Evolutionary conservation across 192 early-diverging fungal genomes (phyloP).

Genomic region (Globomyces pollinis-pini): DNA sequence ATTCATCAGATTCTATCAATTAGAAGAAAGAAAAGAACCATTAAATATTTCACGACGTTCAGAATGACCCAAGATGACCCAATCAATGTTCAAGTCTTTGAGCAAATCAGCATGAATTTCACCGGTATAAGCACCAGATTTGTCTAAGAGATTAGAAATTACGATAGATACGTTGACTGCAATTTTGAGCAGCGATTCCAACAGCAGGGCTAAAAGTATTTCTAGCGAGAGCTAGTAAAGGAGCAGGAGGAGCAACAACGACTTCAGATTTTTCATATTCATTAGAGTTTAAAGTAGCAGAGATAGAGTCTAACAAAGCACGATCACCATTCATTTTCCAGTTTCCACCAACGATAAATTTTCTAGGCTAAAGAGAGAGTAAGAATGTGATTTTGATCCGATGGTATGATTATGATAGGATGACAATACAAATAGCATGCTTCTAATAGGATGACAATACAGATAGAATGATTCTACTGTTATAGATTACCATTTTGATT

Average conservation of each 20-base stretch:
- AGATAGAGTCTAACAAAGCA: constrained; percentile 64
- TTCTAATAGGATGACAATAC: no score
- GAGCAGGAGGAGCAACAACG: constrained; percentile 89
- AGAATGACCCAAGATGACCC: constrained; percentile 96
- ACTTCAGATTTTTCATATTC: constrained; percentile 49
- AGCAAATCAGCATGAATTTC: constrained; percentile 93
- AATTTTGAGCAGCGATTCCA: constrained; percentile 93
- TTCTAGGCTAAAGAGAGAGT: not conserved
- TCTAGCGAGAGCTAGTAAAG: constrained; percentile 80
- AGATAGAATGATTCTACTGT: no score
- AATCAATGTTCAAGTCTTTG: constrained; percentile 89
- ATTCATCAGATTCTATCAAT: constrained; percentile 30
- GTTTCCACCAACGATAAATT: constrained; percentile 43
- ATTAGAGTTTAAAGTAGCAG: constrained; percentile 63
- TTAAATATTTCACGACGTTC: constrained; percentile 91
- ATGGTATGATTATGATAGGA: no score
- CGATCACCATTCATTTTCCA: constrained; percentile 97
- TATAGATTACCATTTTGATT: not conserved
- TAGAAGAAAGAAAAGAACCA: constrained; percentile 71
- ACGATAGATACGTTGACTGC: not conserved
- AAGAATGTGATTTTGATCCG: not conserved
- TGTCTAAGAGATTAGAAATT: constrained; percentile 46
- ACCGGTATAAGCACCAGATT: constrained; percentile 93
- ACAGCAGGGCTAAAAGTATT: constrained; percentile 54
- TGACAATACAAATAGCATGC: no score